These are phyloP conservation scores for Rhizopogon rudus DNA, from an alignment of 768 basidiomycete species.

Conservation along the genomic window DNA sequence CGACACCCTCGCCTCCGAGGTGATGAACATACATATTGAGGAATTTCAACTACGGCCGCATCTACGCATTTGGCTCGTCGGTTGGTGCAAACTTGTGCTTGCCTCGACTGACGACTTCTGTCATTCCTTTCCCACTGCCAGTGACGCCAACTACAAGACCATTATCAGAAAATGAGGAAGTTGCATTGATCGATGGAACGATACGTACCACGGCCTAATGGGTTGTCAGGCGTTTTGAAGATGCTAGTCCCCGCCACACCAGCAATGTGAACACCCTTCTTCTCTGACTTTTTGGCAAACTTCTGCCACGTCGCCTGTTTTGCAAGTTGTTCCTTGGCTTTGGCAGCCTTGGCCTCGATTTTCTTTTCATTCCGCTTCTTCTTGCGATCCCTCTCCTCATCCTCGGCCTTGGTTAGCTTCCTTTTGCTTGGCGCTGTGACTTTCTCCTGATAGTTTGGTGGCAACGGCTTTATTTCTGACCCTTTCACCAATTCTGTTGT, in stretches of 20 bases:
- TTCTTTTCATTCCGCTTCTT: slow-evolving; percentile 97
- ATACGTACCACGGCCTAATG: slow-evolving; percentile 71
- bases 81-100: slow-evolving; percentile 70
- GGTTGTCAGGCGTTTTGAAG: slow-evolving; percentile 93
- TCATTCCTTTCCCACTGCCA: slow-evolving; percentile 87
- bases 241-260: slow-evolving; percentile 87
- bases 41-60: background rate
- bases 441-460: slow-evolving; percentile 46
- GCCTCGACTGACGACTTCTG: slow-evolving; percentile 55
- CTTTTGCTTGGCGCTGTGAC: slow-evolving; percentile 56
- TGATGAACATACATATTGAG: slow-evolving; percentile 5
- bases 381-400: slow-evolving; percentile 84
- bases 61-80: slow-evolving; percentile 39
- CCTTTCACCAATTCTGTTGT: slow-evolving; percentile 81
- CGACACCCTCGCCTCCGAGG: background rate
- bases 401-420: slow-evolving; percentile 74
- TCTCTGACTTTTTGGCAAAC: slow-evolving; percentile 92
- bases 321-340: slow-evolving; percentile 80
- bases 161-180: slow-evolving; percentile 11
- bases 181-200: slow-evolving; percentile 11
- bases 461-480: slow-evolving; percentile 65
- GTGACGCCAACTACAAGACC: slow-evolving; percentile 74
- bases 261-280: slow-evolving; percentile 89
- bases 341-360: slow-evolving; percentile 72
- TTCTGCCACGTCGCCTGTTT: slow-evolving; percentile 92